Evolutionary conservation across 331 rosid genomes (phyloP).

Genomic region (Phaseolus coccineus): DNA sequence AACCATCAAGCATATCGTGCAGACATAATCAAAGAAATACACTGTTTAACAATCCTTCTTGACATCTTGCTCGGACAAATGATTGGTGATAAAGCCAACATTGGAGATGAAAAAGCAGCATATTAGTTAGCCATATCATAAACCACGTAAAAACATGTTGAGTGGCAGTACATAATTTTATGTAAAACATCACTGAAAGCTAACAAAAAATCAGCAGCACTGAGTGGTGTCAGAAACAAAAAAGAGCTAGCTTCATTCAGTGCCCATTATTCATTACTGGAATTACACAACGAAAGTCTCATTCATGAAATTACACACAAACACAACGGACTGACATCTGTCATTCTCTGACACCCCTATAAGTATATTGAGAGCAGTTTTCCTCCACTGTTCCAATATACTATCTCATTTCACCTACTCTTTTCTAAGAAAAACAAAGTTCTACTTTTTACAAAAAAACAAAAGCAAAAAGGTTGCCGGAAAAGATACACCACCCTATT

Average conservation of each 20-base stretch:
- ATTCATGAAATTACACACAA: neutral
- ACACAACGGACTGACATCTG: neutral
- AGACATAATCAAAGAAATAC: slow-evolving; percentile 11
- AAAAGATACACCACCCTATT: neutral
- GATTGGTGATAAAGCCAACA: neutral
- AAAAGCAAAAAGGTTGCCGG: neutral
- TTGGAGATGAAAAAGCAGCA: slow-evolving; percentile 14
- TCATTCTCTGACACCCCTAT: neutral
- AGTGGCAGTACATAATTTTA: neutral
- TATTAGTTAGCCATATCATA: slow-evolving; percentile 1
- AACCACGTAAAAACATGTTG: neutral
- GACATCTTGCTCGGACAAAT: neutral
- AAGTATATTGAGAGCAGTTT: neutral
- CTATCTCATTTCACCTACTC: neutral
- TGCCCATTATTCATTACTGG: neutral
- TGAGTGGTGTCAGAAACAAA: neutral
- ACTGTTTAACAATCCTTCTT: slow-evolving; percentile 14
- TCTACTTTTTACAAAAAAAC: neutral
- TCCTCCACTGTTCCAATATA: no score
- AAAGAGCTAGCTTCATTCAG: neutral
- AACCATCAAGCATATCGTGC: neutral
- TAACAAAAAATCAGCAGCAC: neutral
- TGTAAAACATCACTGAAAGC: neutral
- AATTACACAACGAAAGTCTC: neutral
- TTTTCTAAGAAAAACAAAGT: neutral